phyloP scores from a whole-genome alignment of 2,329 filamentous ascomycete species.

The Penicillium thymicola region DNA sequence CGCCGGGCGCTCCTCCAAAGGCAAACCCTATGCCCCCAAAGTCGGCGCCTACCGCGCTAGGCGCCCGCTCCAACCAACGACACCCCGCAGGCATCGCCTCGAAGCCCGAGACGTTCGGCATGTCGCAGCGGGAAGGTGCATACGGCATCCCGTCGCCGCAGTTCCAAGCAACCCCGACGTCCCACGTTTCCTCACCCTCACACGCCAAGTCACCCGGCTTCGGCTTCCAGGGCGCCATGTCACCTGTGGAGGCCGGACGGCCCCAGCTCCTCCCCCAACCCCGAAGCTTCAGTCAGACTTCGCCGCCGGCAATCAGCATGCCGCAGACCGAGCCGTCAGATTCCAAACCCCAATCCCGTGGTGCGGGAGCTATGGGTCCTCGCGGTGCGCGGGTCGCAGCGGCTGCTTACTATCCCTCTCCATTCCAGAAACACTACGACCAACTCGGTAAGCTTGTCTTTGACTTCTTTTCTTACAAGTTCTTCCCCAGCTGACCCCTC shows the following conservation, averaged over 20 bases:
- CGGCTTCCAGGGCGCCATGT: conserved; percentile 58
- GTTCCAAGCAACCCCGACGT: conserved; percentile 76
- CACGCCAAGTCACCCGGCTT: conserved; percentile 62
- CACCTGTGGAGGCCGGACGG: conserved; percentile 51
- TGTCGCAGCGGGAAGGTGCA: conserved; percentile 50
- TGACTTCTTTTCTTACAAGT: conserved; percentile 48
- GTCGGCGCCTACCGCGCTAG: conserved; percentile 72
- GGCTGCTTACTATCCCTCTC: conserved; percentile 70
- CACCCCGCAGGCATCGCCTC: conserved; percentile 72
- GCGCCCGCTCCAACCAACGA: conserved; percentile 69
- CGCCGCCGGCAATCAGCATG: conserved; percentile 34
- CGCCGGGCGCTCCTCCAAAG: conserved; percentile 67
- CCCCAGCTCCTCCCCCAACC: conserved; percentile 46
- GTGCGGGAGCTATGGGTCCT: conserved; percentile 21
- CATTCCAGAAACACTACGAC: conserved; percentile 91
- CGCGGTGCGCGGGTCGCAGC: conserved; percentile 41
- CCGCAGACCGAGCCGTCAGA: conserved; percentile 38
- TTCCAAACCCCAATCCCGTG: conserved; percentile 29
- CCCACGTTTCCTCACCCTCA: conserved; percentile 68
- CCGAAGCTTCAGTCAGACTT: conserved; percentile 33
- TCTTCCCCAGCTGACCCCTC: conserved; percentile 25
- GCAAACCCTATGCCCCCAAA: conserved; percentile 64
- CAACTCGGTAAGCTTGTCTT: conserved; percentile 82
- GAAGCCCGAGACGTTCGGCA: conserved; percentile 52
- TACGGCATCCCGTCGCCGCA: conserved; percentile 61